phyloP scores from a whole-genome alignment of 2,329 filamentous ascomycete genomes.

The Onygena corvina region DNA sequence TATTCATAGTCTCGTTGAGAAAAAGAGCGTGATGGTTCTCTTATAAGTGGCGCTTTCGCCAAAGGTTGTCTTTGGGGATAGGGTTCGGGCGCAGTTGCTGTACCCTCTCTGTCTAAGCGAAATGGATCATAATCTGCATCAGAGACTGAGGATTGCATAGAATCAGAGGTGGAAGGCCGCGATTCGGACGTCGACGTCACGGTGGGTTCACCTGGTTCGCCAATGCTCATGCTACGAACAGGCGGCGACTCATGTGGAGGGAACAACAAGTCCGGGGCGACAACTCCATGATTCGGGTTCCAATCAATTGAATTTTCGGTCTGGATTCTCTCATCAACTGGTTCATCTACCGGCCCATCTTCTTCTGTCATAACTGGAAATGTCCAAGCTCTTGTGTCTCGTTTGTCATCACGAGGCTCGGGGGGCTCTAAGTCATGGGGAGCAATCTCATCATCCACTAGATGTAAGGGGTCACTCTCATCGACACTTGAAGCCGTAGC shows the following conservation, averaged over 20 bases:
- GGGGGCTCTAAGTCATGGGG: slow-evolving; percentile 12
- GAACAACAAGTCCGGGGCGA: slow-evolving; percentile 8
- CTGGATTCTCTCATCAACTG: slow-evolving; percentile 5
- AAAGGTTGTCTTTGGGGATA: slow-evolving; percentile 26
- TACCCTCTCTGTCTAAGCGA: slow-evolving; percentile 28
- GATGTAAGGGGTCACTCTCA: slow-evolving; percentile 6
- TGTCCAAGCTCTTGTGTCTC: slow-evolving; percentile 43
- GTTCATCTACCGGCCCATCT: slow-evolving; percentile 12
- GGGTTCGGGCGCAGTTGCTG: slow-evolving; percentile 14
- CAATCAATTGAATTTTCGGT: not conserved
- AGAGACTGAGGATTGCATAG: slow-evolving; percentile 22
- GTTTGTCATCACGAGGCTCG: slow-evolving; percentile 19
- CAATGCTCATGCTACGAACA: not conserved
- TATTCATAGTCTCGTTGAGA: slow-evolving; percentile 34
- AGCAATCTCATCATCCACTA: slow-evolving; percentile 5
- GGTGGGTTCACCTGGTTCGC: not conserved
- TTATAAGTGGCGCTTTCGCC: slow-evolving; percentile 33
- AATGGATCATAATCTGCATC: slow-evolving; percentile 35
- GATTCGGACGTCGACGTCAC: slow-evolving; percentile 21
- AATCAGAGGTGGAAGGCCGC: slow-evolving; percentile 29
- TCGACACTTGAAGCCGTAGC: slow-evolving; percentile 10
- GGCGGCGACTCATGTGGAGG: slow-evolving; percentile 10
- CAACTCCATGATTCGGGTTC: slow-evolving; percentile 6
- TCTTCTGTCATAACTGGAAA: slow-evolving; percentile 36
- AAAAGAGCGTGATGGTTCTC: slow-evolving; percentile 31